Conservation (phyloP, 495 filamentous ascomycete genomes). For the Aspergillus incahuasiensis region DNA sequence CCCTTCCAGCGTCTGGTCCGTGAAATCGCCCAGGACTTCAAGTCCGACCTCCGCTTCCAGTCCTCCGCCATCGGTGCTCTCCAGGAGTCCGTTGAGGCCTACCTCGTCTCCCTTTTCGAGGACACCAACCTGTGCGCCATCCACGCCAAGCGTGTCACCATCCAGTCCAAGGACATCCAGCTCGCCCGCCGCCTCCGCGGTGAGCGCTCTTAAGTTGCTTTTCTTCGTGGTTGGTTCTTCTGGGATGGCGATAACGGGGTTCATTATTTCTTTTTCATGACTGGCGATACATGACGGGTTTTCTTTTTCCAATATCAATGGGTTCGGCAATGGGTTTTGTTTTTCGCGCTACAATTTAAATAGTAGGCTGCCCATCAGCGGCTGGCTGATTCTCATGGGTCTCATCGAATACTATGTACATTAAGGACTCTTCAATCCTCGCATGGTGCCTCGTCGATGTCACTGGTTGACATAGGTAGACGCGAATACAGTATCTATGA, state of each 20-base stretch:
- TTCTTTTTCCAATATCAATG: constrained; percentile 41
- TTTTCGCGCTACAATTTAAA: constrained; percentile 27
- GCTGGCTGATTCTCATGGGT: constrained; percentile 38
- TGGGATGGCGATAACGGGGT: constrained; percentile 49
- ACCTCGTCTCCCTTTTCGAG: constrained; percentile 99
- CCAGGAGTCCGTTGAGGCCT: constrained; percentile 99
- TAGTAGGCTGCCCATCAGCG: constrained; percentile 31
- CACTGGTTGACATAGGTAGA: constrained; percentile 43
- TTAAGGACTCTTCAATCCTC: constrained; percentile 29
- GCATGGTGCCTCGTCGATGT: constrained; percentile 29
- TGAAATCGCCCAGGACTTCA: constrained; percentile 99
- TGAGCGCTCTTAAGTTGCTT: constrained; percentile 69
- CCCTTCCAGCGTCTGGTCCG: constrained; percentile 99
- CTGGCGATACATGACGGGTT: constrained; percentile 50
- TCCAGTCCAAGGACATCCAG: constrained; percentile 95
- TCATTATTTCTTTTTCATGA: constrained; percentile 41
- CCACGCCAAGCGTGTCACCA: constrained; percentile 99
- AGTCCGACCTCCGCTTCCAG: constrained; percentile 99
- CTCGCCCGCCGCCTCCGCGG: constrained; percentile 94
- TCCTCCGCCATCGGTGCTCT: constrained; percentile 99
- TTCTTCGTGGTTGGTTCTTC: constrained; percentile 35
- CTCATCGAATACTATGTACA: constrained; percentile 37
- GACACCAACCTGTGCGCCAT: constrained; percentile 99
- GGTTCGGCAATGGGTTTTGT: constrained; percentile 43
- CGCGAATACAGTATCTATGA: constrained; percentile 30